Percentiles rank a stretch among this genome's conserved stretches.
phyloP scores from a whole-genome alignment of 345 rosid genomes.

The Nasturtium officinale region DNA sequence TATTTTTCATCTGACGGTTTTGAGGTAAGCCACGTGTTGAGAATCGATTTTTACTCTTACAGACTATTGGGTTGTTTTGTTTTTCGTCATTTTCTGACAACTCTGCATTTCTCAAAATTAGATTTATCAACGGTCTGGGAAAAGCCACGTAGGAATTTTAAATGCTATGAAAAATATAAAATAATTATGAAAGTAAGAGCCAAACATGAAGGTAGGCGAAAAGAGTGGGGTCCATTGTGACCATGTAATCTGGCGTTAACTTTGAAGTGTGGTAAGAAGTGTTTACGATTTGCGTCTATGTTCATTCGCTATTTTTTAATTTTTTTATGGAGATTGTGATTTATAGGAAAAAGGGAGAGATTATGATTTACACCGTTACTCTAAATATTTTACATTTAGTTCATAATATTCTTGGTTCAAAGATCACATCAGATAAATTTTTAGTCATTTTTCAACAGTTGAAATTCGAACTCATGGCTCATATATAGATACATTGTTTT shows the following conservation, averaged over 20 bases:
- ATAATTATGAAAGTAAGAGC: neutral
- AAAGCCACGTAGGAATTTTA: conserved; percentile 23
- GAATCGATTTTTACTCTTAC: neutral
- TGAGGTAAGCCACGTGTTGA: conserved; percentile 6
- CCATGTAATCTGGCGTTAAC: conserved; percentile 14
- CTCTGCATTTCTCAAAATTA: neutral
- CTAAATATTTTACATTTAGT: neutral
- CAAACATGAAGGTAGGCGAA: neutral
- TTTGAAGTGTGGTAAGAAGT: neutral
- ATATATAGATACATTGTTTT: too few relatives aligned
- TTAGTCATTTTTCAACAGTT: too few relatives aligned
- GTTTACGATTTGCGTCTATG: conserved; percentile 29
- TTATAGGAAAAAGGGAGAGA: neutral
- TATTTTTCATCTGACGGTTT: conserved; percentile 36
- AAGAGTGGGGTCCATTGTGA: conserved; percentile 12
- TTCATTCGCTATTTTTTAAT: conserved; percentile 17
- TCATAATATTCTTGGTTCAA: neutral
- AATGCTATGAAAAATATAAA: neutral
- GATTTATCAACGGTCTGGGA: conserved; percentile 4
- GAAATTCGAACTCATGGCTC: too few relatives aligned
- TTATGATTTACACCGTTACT: neutral
- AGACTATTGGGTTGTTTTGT: conserved; percentile 25
- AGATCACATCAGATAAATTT: neutral
- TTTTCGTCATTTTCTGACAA: conserved; percentile 29
- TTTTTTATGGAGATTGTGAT: neutral